Evolutionary conservation across 2,329 filamentous ascomycete genomes (phyloP), one percentile per base, ranked within the genome.

Genomic region (Nannizziopsis arthrosporioides): DNA sequence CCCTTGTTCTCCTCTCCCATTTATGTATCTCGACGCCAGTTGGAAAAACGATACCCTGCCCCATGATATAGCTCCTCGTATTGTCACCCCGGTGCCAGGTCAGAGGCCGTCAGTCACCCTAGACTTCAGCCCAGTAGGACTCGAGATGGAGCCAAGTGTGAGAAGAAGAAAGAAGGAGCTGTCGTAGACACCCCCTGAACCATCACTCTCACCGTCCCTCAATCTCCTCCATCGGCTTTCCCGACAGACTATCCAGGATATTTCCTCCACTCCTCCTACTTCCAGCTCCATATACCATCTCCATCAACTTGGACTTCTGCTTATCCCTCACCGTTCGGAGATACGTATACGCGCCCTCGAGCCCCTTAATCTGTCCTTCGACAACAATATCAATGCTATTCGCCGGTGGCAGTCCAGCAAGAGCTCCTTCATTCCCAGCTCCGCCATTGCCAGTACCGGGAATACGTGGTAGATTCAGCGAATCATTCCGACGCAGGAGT

Each of bases 291-390:
- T 85, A 90, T 2, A 93, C 67, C 66, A 84, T 78, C 68, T 90
- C 82, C 76, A 92, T 80, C 57, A 92, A 71, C 66, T 85, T 87
- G 50, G 79, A 77, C 72, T 90, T 92, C 69, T 95, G 90, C 55
- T 76, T 76, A 54, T 85, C 78, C 36, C 90, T 72, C 34, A 93
- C 80, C 7, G 74, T 77, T 53, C 83, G 82, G 8, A 96, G 73
- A 61, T 93, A 85, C 10, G 76, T 75, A 56, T 88, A 85, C 2
- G 87, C 89, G 18, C 84, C 82, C 57, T 86, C 82, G 15, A 96
- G 66, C 3, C 90, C 88, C 39, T 74, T 73, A 56, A 96, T 86
- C 70, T 96, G 90, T 59, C 89, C 85, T 52, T 90, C 85, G 22
- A 72, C 65, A 14, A 95, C 74, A 1, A 63, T 61, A 40, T 65